phyloP scores from a whole-genome alignment of 495 filamentous ascomycete genomes.

The Hypomontagnella submonticulosa region DNA sequence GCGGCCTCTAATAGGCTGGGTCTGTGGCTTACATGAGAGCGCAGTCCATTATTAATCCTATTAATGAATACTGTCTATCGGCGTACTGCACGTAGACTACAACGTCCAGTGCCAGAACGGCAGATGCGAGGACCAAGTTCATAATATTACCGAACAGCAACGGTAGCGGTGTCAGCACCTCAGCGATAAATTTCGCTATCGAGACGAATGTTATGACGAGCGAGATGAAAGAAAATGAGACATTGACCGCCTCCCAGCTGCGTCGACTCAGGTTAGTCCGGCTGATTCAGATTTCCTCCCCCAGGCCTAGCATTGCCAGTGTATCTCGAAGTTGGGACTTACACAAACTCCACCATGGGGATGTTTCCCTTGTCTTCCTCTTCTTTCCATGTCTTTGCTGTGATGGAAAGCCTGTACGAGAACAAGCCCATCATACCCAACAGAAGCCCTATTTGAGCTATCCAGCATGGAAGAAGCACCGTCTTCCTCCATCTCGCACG shows the following conservation, averaged over 20 bases:
- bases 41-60: constrained; percentile 56
- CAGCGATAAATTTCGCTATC: constrained; percentile 54
- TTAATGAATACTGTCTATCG: constrained; percentile 56
- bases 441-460: constrained; percentile 51
- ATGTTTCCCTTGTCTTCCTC: constrained; percentile 47
- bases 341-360: constrained; percentile 61
- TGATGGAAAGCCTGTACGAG: constrained; percentile 58
- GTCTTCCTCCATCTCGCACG: constrained; percentile 56
- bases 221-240: constrained; percentile 55
- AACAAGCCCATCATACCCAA: constrained; percentile 59
- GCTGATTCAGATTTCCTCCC: not conserved
- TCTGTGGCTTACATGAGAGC: constrained; percentile 49
- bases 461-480: constrained; percentile 56
- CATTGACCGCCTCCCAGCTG: constrained; percentile 61
- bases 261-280: constrained; percentile 17
- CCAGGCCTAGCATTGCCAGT: not conserved
- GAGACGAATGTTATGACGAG: constrained; percentile 55
- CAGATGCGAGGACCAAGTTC: constrained; percentile 55
- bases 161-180: constrained; percentile 58
- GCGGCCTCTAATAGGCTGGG: not conserved
- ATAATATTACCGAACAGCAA: constrained; percentile 57
- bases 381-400: constrained; percentile 53
- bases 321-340: constrained; percentile 33
- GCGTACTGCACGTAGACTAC: constrained; percentile 51
- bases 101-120: constrained; percentile 58